Percentiles rank a stretch among this genome's conserved stretches.
These are phyloP conservation scores for Metarhizium humberi DNA, from an alignment of 2,329 filamentous ascomycete species.

Conservation along the genomic window DNA sequence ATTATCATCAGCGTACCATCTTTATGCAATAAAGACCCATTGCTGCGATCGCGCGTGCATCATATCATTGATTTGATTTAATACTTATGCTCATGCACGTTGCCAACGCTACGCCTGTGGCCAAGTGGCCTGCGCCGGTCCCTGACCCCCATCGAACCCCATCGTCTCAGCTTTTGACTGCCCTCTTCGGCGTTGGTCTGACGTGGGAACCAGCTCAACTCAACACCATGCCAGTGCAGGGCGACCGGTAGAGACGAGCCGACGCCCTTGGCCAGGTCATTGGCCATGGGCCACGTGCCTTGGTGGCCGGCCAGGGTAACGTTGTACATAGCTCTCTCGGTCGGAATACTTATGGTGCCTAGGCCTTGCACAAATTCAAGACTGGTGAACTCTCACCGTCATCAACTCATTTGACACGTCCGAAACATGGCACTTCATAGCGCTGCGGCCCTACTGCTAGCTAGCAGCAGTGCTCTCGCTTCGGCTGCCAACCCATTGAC, in stretches of 20 bases:
- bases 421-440: background rate
- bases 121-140: too few relatives aligned
- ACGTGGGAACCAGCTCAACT: background rate
- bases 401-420: background rate
- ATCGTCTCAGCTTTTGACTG: background rate
- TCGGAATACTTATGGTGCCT: background rate
- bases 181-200: too few relatives aligned
- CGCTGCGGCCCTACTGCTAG: slow-evolving; percentile 2
- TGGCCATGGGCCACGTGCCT: too few relatives aligned
- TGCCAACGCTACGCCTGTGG: too few relatives aligned
- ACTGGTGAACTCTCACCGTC: background rate
- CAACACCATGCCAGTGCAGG: background rate
- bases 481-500: slow-evolving; percentile 8
- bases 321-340: background rate
- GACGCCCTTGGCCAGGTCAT: background rate
- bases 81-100: too few relatives aligned
- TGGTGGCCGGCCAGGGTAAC: background rate
- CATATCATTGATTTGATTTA: too few relatives aligned
- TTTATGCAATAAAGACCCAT: too few relatives aligned
- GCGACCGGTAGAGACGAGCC: background rate
- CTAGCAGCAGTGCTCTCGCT: slow-evolving; percentile 4
- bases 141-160: background rate
- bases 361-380: too few relatives aligned
- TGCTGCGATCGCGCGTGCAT: too few relatives aligned
- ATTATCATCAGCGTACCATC: too few relatives aligned